Evolutionary conservation across 306 rosid species (phyloP).

Genomic region (Vigna mungo): DNA sequence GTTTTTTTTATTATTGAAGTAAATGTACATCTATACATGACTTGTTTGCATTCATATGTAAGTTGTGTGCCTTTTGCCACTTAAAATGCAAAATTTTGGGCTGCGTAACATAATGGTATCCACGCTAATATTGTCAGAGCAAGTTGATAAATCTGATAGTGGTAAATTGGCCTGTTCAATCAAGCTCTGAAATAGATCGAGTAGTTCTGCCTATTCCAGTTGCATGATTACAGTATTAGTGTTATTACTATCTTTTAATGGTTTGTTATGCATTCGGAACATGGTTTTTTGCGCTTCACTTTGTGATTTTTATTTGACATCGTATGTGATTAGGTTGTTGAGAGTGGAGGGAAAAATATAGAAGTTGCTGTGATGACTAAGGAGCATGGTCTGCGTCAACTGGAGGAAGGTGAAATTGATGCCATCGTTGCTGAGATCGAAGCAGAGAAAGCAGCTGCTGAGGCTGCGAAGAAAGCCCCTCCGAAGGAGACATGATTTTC

Average conservation of each 20-base stretch:
- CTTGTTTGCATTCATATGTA: neutral
- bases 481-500: slow-evolving; percentile 73
- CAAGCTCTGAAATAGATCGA: slow-evolving; percentile 2
- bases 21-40: neutral
- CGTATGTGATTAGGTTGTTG: slow-evolving; percentile 76
- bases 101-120: neutral
- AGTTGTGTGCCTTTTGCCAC: neutral
- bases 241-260: neutral
- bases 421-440: slow-evolving; percentile 93
- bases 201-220: slow-evolving; percentile 13
- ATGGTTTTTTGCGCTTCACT: neutral
- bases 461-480: slow-evolving; percentile 97
- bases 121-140: neutral
- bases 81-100: neutral
- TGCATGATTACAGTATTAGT: neutral
- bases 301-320: slow-evolving; percentile 32
- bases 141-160: slow-evolving; percentile 14
- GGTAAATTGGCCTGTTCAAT: slow-evolving; percentile 10
- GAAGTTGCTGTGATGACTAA: slow-evolving; percentile 97
- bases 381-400: slow-evolving; percentile 82
- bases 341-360: slow-evolving; percentile 98
- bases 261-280: slow-evolving; percentile 12
- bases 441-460: slow-evolving; percentile 96
- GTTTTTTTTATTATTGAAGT: too few species aligned
- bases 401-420: slow-evolving; percentile 97